phyloP scores from a whole-genome alignment of 768 basidiomycete genomes.

The Lyophyllum semitale region DNA sequence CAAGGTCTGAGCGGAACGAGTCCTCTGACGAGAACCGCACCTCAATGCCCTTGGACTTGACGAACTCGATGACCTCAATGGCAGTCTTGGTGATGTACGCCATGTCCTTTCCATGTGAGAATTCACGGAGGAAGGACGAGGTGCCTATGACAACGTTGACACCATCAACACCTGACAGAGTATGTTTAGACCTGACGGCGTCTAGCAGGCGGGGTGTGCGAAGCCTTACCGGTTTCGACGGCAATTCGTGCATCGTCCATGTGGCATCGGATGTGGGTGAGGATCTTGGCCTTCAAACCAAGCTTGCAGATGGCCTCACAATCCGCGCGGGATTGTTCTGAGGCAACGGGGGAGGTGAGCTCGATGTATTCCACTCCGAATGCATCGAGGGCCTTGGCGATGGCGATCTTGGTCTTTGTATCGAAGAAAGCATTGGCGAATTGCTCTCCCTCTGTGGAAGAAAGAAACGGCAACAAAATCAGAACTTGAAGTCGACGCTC shows the following conservation, averaged over 20 bases:
- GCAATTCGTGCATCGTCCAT: slow-evolving; percentile 99
- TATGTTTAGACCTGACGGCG: neutral
- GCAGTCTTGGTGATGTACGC: slow-evolving; percentile 98
- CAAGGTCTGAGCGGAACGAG: slow-evolving; percentile 98
- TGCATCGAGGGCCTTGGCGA: slow-evolving; percentile 96
- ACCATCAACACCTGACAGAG: slow-evolving; percentile 83
- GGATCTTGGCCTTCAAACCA: slow-evolving; percentile 92
- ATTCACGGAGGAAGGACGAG: slow-evolving; percentile 97
- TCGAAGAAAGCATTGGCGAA: slow-evolving; percentile 99
- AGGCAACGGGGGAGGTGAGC: slow-evolving; percentile 96
- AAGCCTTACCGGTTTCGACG: slow-evolving; percentile 85
- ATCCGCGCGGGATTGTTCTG: slow-evolving; percentile 90
- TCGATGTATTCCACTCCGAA: slow-evolving; percentile 99
- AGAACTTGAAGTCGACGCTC: neutral
- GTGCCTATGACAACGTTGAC: slow-evolving; percentile 99
- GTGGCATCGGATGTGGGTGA: slow-evolving; percentile 98
- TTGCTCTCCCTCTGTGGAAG: slow-evolving; percentile 92
- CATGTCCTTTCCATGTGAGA: slow-evolving; percentile 99
- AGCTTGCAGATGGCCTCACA: slow-evolving; percentile 99
- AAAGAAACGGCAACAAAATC: neutral
- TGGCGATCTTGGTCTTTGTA: slow-evolving; percentile 99
- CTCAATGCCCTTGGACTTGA: slow-evolving; percentile 99
- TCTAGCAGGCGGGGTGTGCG: neutral
- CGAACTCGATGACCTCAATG: slow-evolving; percentile 97
- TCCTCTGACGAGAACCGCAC: slow-evolving; percentile 99